Evolutionary conservation across 176 grass and related monocot genomes (phyloP), one percentile per base, ranked within the genome.

Genomic region (Microstegium vimineum): DNA sequence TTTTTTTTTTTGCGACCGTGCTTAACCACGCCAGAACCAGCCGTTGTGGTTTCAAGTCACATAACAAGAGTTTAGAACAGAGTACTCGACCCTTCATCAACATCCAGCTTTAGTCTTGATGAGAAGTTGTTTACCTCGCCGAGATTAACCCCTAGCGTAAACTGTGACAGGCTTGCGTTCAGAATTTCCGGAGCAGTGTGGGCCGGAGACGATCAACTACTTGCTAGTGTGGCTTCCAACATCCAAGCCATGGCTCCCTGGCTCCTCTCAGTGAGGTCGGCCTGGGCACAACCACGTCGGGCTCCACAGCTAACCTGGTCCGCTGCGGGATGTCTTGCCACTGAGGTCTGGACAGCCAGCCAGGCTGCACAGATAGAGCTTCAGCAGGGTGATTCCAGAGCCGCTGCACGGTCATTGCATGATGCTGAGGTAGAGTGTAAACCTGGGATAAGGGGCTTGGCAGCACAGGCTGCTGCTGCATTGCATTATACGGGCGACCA

Each of bases 301-400:
- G 13, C 11, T 57, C 54, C 15, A 17, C 4, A 20, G 0, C 28
- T 5, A 33, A 40, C 66, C 64, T 35, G 64, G 62, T 2, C 15
- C 32, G 64, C 59, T 65, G 82, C 65, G 41, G 17, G 12, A 75
- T 8, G 7, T 41, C 42, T 34, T 51, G 62, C 74, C 66, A 79
- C 65, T 67, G 31, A 5, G 35, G 26, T 14, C 33, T 76, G 42
- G 64, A 52, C 32, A 82, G 36, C 88, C 86, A 86, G 16, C 45
- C 54, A 51, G 66, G 69, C 33, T 69, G 71, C 26, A 72, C 27
- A 30, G 71, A 3, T 23, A 41, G 68, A 57, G 62, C 62, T 11
- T 76, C 45, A 76, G 62, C 36, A 75, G 22, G 71, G 18, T 63
- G 36, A 82, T 43, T 2, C 41, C 28, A 22, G 41, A 6, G 28